Evolutionary conservation across 73 alveolate species (phyloP), one percentile per base, ranked within the genome.

Genomic region (Paramecium caudatum): DNA sequence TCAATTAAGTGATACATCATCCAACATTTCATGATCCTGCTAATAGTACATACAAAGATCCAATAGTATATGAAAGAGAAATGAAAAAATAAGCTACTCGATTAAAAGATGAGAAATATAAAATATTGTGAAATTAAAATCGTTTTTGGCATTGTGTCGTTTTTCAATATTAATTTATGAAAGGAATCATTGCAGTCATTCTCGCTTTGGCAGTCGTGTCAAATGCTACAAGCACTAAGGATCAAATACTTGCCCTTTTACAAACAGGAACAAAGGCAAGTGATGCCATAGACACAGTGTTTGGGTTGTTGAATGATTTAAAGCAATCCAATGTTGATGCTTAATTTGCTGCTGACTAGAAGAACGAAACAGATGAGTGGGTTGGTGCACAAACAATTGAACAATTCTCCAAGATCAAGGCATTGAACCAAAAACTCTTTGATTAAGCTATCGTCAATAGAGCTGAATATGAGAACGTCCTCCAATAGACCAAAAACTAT

Each of bases 241-340:
- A 74, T 36, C 55, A 74, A 45, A 74, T 74, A 63, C 32, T 74
- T 5, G 88, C 88, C 43, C 13, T 74, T 1, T 43, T 74, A 21
- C 32, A 74, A 39, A 23, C 68, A 37, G 88, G 88, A 37, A 74
- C 88, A 36, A 74, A 74, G 46, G 88, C 88, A 19, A 74, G 68
- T 74, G 88, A 74, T 74, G 88, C 88, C 47, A 74, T 74, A 39
- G 88, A 74, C 16, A 74, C 88, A 36, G 88, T 74, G 32, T 74
- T 74, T 43, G 69, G 65, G 43, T 10, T 74, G 45, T 27, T 74
- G 25, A 74, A 74, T 21, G 88, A 74, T 45, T 74, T 74, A 37
- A 74, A 41, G 46, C 15, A 74, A 74, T 74, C 88, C 17, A 74
- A 74, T 43, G 32, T 41, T 16, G 88, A 74, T 74, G 70, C 88